Evolutionary conservation across 129 eudicot species (phyloP), one percentile per base, ranked within the genome.

Genomic region (Cynara cardunculus): DNA sequence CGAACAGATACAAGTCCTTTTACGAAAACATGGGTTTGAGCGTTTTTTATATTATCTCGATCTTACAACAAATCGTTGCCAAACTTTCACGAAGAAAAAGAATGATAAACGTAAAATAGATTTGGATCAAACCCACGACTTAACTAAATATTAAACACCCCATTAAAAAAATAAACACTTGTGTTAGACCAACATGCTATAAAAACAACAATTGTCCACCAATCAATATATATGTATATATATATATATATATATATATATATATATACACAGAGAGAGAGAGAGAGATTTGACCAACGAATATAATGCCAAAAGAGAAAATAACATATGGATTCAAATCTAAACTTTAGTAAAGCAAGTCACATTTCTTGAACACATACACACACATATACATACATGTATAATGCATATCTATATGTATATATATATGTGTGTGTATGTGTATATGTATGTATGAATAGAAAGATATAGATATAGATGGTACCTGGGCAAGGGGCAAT

Each of bases 401-500:
- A 13, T 73, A 73, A n/a, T n/a, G n/a, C 37, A 32, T 32, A 32
- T n/a, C n/a, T n/a, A n/a, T n/a, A 32, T 73, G 25, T 56, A 19
- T 56, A 6, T 32, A 30, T 30, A 30, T 30, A 3, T 30, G 3
- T 30, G 3, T n/a, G n/a, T 74, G 12, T 53, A 41, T 74, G 18
- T 75, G 18, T 30, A 49, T 75, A 14, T 53, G 32, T 34, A 21
- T 31, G 19, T 67, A 44, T 16, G 65, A 10, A 11, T 18, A 34
- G 41, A 32, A 11, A 53, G 16, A 22, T 18, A 32, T 34, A 27
- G 67, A 16, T 0, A 13, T 11, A 21, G 14, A 30, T 46, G 3
- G 73, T 13, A 91, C 96, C 88, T 83, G 74, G 96, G 93, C 65
- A 89, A 46, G 78, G 74, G 25, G 76, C 93, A 91, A 7, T 44